Conservation (phyloP, 257 asterid genomes). For the Nyctanthes arbortristis region DNA sequence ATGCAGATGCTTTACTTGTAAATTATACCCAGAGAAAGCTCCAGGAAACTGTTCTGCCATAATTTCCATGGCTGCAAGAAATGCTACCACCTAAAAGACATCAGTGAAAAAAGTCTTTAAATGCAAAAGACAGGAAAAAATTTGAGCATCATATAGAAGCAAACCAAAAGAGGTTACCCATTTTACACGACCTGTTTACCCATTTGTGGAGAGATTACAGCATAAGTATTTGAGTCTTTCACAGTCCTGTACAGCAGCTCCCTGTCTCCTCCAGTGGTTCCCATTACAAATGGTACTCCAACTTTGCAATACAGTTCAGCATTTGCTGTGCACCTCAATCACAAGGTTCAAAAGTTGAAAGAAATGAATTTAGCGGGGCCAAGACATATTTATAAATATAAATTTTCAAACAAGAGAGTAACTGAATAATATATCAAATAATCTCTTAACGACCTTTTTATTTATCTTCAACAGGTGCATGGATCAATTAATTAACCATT, state of each 20-base stretch:
- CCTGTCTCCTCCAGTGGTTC: slow-evolving; percentile 99
- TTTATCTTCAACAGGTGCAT: no score
- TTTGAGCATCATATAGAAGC: slow-evolving; percentile 7
- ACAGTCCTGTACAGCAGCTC: slow-evolving; percentile 76
- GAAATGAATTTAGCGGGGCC: no score
- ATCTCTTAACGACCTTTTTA: no score
- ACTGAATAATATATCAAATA: no score
- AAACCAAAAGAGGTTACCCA: slow-evolving; percentile 3
- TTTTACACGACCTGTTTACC: slow-evolving; percentile 82
- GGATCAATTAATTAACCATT: no score
- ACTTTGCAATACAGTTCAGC: slow-evolving; percentile 84
- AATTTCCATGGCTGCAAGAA: slow-evolving; percentile 92
- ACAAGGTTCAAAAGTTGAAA: not conserved
- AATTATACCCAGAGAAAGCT: slow-evolving; percentile 87
- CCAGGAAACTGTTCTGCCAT: slow-evolving; percentile 96
- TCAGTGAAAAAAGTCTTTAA: slow-evolving; percentile 12
- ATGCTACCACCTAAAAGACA: slow-evolving; percentile 79
- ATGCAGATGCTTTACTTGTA: slow-evolving; percentile 53
- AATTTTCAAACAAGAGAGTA: no score
- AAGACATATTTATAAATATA: no score
- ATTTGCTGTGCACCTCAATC: slow-evolving; percentile 50
- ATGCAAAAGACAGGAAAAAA: slow-evolving; percentile 9
- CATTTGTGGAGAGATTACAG: slow-evolving; percentile 99
- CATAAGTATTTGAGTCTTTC: slow-evolving; percentile 66
- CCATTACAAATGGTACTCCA: slow-evolving; percentile 97